These are phyloP conservation scores for Garcia nutans DNA, from an alignment of 345 rosid species.

Conservation along the genomic window DNA sequence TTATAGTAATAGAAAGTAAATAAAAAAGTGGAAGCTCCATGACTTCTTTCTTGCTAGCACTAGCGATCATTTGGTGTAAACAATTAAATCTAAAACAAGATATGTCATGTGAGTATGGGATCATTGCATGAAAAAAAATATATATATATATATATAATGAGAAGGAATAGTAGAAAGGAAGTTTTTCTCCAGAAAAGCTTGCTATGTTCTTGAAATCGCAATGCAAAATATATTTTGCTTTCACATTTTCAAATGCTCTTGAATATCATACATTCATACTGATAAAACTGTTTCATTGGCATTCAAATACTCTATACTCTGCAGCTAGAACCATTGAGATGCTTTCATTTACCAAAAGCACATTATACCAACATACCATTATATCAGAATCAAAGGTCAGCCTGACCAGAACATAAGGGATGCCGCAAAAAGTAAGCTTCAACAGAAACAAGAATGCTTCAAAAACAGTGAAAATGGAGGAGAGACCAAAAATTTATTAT, in stretches of 20 bases:
- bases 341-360: background rate
- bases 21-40: background rate
- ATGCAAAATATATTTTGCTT: background rate
- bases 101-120: background rate
- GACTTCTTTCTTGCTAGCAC: background rate
- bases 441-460: background rate
- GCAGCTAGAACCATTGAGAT: background rate
- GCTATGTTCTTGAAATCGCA: no score
- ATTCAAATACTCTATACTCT: background rate
- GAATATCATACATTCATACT: no score
- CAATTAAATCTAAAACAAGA: background rate
- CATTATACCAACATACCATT: no score
- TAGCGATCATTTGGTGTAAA: background rate
- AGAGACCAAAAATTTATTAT: no score
- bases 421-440: background rate
- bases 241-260: background rate
- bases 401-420: background rate
- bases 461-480: background rate
- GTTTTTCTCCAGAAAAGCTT: no score
- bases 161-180: background rate
- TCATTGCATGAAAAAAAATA: background rate
- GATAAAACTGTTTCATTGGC: background rate
- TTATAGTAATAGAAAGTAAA: slow-evolving; percentile 17
- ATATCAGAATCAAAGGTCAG: background rate
- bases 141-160: background rate